Base-by-base conservation (phyloP, 83 land plant species). In the Larix sibirica region DNA sequence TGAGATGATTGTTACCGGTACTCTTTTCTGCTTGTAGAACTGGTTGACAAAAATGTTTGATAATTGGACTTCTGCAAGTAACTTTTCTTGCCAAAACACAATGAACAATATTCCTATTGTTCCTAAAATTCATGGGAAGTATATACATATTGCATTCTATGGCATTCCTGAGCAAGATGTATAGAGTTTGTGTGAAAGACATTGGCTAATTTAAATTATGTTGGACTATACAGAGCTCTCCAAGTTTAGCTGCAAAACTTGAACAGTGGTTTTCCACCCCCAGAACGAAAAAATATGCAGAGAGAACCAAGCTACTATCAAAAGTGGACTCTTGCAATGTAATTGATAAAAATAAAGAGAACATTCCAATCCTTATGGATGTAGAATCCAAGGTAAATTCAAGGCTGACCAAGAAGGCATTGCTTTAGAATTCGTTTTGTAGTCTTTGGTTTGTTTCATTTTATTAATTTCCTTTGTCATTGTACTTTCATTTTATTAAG, bases 221-320 rank as follows among this genome's bases (percentile, higher is more conserved):
- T 47, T 56, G 33, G 62, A 62, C 64, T 44, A 61, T 62, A 28
- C 83, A 90, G 88, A 77, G 54, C 28, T 85, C 83, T 26, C 62
- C 85, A 62, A 36, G 85, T 56, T 82, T 86, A 36, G 81, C 71
- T 17, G 85, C 82, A 73, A 86, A 81, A 50, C 62, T 86, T 78
- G 85, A 86, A 50, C 80, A 78, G 62, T 86, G 85, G 86, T 66
- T 88, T 75, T 84, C 87, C 40, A 71, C 70, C 44, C 81, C 85
- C 18, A 50, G 23, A 14, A 12, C n/a, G 63, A 26, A n/a, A 31
- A 83, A 21, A 26, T 14, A 28, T 79, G 56, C 14, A 50, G 60
- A 44, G 20, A 68, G n/a, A 36, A 14, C 61, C 58, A 16, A 26
- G 40, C 28, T 38, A 40, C 24, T 61, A n/a, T 77, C 69, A 77